Evolutionary conservation across 1,139 yeast genomes (phyloP), one percentile per base, ranked within the genome.

Genomic region (Sugiyamaella castrensis): DNA sequence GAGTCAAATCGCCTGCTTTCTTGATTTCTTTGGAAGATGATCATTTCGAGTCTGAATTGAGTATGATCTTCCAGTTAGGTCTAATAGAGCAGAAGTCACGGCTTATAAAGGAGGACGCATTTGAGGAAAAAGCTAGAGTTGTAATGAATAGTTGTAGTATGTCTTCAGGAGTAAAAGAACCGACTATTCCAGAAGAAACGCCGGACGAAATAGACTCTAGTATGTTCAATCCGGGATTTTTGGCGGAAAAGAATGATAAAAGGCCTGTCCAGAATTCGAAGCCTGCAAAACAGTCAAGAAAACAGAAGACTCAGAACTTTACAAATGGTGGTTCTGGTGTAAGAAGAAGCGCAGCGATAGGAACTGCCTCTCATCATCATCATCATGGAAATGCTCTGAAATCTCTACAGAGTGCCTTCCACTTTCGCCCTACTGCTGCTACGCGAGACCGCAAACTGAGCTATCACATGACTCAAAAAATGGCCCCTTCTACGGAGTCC

Each of bases 11-110:
- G 0, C 69, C 73, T 5, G 70, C 71, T 28, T 59, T 87, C 6
- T 60, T 75, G 1, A 69, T 84, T 43, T 62, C 70, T 9, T 71
- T 84, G 68, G 88, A 82, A 52, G 96, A 89, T 67, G 96, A 91
- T 67, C 88, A 94, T 5, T 88, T 92, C 64, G 98, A 91, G 66
- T 69, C 84, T 1, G 84, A 88, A 57, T 68, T 91, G 50, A 80
- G 79, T 37, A 76, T 85, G 77, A 82, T 87, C 26, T 87, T 79
- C 65, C 92, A 86, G 60, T 75, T 87, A 31, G 96, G 96, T 1
- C 56, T 76, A 45, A 68, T 78, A 4, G 97, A 88, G 60, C 95
- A 87, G 61, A 71, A 77, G 50, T 73, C 76, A 51, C 71, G 97
- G 46, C 52, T 79, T 39, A 89, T 82, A 41, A 80, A 84, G 58